These are phyloP conservation scores for Chlamydomonas eustigma DNA, from an alignment of 139 green algal species.

Conservation along the genomic window DNA sequence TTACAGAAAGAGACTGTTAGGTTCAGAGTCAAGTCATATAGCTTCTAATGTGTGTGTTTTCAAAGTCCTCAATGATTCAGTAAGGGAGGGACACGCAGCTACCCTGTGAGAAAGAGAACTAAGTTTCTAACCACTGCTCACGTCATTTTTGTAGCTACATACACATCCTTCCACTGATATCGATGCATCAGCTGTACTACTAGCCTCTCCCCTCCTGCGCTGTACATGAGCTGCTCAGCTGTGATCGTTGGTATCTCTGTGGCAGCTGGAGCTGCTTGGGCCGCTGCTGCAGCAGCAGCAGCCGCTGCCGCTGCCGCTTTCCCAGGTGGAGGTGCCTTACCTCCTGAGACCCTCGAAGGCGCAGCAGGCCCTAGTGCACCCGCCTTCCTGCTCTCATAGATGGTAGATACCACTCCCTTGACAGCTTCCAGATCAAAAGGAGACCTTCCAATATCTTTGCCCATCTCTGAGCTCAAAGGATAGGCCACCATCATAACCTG, in stretches of 20 bases:
- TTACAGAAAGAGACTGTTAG: too few species aligned
- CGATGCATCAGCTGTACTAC: slow-evolving; percentile 42
- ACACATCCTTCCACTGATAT: slow-evolving; percentile 49
- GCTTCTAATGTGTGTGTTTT: too few species aligned
- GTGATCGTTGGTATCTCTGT: slow-evolving; percentile 21
- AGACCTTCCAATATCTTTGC: slow-evolving; percentile 1
- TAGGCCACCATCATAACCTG: slow-evolving; percentile 39
- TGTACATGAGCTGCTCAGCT: slow-evolving; percentile 52
- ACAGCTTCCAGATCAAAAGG: slow-evolving; percentile 30
- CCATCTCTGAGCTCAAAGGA: slow-evolving; percentile 28
- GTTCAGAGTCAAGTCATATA: too few species aligned
- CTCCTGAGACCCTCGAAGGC: neutral
- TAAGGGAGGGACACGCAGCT: too few species aligned
- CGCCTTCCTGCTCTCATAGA: slow-evolving; percentile 25
- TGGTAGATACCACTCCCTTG: slow-evolving; percentile 8
- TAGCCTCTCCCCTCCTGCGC: slow-evolving; percentile 32
- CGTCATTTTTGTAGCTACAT: slow-evolving; percentile 13
- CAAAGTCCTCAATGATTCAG: too few species aligned
- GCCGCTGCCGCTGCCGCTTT: neutral
- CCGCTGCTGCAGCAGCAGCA: neutral
- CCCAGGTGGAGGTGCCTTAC: neutral
- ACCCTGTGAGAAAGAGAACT: neutral
- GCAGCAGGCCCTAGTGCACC: neutral
- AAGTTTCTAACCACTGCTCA: too few species aligned
- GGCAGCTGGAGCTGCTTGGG: neutral